phyloP scores from a whole-genome alignment of 805 yeast species.

The Saccharomycopsis sp. region DNA sequence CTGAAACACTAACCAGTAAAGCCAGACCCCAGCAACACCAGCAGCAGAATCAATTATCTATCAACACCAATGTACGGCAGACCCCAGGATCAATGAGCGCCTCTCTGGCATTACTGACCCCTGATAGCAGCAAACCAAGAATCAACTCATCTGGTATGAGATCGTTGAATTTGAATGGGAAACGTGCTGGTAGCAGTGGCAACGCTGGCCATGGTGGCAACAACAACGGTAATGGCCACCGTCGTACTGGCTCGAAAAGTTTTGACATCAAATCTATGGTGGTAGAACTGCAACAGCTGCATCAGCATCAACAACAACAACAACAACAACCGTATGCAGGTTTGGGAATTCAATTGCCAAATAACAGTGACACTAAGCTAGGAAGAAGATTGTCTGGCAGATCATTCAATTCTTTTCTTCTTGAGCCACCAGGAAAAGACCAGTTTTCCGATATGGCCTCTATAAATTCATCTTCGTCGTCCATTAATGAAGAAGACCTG shows the following conservation, averaged over 20 bases:
- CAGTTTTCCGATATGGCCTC: conserved; percentile 3
- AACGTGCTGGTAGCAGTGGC: too few relatives aligned
- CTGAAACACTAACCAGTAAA: conserved; percentile 3
- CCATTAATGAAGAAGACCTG: conserved; percentile 6
- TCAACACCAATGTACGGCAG: not conserved
- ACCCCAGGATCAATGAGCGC: not conserved
- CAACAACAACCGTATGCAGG: conserved; percentile 1
- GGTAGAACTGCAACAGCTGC: too few relatives aligned
- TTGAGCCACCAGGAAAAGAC: not conserved
- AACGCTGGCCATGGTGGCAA: too few relatives aligned
- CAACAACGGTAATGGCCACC: conserved; percentile 9
- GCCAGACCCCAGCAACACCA: not conserved
- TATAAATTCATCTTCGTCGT: conserved; percentile 8
- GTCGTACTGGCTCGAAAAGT: conserved; percentile 9
- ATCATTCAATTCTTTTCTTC: conserved; percentile 8
- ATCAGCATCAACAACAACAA: conserved; percentile 1
- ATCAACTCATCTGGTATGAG: conserved; percentile 16
- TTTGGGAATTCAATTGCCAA: conserved; percentile 6
- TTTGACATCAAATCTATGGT: conserved; percentile 11
- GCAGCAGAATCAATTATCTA: not conserved
- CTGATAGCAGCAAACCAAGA: not conserved
- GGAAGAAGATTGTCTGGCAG: conserved; percentile 5
- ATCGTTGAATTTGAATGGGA: conserved; percentile 13
- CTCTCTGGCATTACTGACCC: too few relatives aligned
- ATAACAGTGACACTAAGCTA: not conserved